phyloP scores from a whole-genome alignment of 2,329 filamentous ascomycete genomes.

The Alternaria triticimaculans region DNA sequence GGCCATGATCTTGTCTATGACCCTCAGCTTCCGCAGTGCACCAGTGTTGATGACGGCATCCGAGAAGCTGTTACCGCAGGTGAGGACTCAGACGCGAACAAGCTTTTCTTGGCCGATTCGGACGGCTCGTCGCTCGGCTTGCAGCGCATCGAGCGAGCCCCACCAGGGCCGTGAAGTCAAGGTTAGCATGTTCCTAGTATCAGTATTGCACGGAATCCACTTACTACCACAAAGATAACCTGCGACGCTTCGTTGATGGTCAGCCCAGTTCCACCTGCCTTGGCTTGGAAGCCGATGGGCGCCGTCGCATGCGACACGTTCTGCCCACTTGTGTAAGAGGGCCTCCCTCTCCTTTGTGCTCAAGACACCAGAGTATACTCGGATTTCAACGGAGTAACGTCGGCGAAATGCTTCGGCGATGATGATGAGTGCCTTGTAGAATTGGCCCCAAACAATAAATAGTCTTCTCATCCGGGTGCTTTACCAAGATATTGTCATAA shows the following conservation, averaged over 20 bases:
- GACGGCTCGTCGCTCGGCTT: background rate
- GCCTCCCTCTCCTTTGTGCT: background rate
- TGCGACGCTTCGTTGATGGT: background rate
- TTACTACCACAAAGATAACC: background rate
- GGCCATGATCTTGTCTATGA: background rate
- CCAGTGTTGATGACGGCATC: background rate
- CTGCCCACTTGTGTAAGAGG: background rate
- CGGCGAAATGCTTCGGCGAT: background rate
- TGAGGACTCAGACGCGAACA: background rate
- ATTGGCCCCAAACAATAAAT: background rate
- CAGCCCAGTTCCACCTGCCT: background rate
- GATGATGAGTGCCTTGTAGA: background rate
- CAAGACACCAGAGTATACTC: background rate
- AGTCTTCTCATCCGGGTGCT: background rate
- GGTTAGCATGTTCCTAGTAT: background rate
- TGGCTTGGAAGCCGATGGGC: background rate
- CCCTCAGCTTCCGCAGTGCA: background rate
- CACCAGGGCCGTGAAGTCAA: background rate
- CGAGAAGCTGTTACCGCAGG: background rate
- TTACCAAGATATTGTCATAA: background rate
- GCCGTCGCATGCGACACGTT: background rate
- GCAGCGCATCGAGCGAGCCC: background rate
- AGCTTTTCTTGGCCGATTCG: background rate
- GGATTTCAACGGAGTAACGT: background rate
- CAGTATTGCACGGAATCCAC: background rate